Evolutionary conservation across 2,329 filamentous ascomycete species (phyloP).

Genomic region (Arthrobotrys megalospora): DNA sequence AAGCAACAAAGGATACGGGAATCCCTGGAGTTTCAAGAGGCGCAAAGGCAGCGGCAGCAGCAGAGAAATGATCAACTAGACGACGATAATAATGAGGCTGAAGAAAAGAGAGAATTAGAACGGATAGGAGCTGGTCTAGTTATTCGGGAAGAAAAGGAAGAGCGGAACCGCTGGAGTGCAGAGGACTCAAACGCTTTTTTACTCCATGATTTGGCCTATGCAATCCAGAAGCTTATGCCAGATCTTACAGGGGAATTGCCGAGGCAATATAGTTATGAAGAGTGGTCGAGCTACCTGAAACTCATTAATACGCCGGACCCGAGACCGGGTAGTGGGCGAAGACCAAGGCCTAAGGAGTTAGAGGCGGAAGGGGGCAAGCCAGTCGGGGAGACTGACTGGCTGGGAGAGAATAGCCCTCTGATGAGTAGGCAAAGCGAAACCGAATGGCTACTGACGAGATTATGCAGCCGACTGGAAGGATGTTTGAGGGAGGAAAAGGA

Average conservation of each 20-base stretch:
- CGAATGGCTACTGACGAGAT: conserved; percentile 77
- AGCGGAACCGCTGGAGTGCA: conserved; percentile 37
- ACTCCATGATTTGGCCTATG: conserved; percentile 50
- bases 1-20: conserved; percentile 62
- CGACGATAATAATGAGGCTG: conserved; percentile 43
- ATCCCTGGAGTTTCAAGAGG: conserved; percentile 67
- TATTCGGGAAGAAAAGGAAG: conserved; percentile 65
- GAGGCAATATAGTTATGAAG: conserved; percentile 81
- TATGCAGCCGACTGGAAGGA: conserved; percentile 76
- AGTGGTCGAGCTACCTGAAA: conserved; percentile 87
- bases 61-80: conserved; percentile 66
- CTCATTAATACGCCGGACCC: conserved; percentile 71
- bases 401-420: conserved; percentile 79
- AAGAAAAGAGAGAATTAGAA: conserved; percentile 36
- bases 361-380: conserved; percentile 73
- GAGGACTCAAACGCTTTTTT: conserved; percentile 12
- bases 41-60: conserved; percentile 68
- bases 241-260: conserved; percentile 68
- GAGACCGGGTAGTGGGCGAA: conserved; percentile 70
- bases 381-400: conserved; percentile 80
- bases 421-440: conserved; percentile 75
- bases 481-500: conserved; percentile 66
- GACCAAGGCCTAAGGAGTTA: conserved; percentile 64
- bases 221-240: conserved; percentile 50
- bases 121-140: conserved; percentile 41